These are phyloP conservation scores for Stipa capillata DNA, from an alignment of 176 grass and related monocot genomes.

Conservation along the genomic window DNA sequence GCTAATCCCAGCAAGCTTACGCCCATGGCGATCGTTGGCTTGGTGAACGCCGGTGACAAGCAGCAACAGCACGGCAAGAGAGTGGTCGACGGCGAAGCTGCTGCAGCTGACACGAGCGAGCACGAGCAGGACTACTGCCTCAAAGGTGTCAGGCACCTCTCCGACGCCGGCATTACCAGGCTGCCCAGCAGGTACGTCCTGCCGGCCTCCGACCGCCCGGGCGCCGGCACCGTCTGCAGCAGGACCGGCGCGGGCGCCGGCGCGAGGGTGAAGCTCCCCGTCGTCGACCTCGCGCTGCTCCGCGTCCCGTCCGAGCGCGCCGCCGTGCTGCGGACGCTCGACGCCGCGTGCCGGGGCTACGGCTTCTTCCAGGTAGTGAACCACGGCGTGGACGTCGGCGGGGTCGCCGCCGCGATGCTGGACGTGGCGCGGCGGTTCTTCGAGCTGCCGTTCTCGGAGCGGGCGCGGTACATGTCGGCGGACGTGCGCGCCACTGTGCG, in stretches of 20 bases:
- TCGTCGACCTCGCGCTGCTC: conserved; percentile 54
- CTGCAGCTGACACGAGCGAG: neutral
- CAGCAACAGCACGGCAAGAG: neutral
- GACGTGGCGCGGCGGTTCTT: conserved; percentile 71
- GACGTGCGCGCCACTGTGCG: conserved; percentile 46
- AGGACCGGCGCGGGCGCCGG: neutral
- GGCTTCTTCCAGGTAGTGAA: conserved; percentile 99
- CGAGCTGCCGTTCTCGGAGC: conserved; percentile 47
- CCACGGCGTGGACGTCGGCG: conserved; percentile 28
- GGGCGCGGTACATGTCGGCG: conserved; percentile 58
- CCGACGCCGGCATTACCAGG: conserved; percentile 59
- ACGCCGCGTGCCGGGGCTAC: conserved; percentile 51
- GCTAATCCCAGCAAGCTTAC: neutral
- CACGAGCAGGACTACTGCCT: conserved; percentile 27
- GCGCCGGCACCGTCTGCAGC: neutral
- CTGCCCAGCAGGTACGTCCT: conserved; percentile 70
- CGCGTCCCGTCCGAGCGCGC: conserved; percentile 27
- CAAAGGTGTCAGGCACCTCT: conserved; percentile 67
- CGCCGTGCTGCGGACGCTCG: conserved; percentile 37
- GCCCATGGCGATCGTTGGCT: conserved; percentile 29
- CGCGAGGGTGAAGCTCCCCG: conserved; percentile 42
- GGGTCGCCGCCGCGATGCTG: conserved; percentile 21
- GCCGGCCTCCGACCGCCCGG: conserved; percentile 49
- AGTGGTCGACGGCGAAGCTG: neutral
- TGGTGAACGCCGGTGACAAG: neutral